Evolutionary conservation across 495 filamentous ascomycete genomes (phyloP).

Genomic region (Hypoxylon subgilvum): DNA sequence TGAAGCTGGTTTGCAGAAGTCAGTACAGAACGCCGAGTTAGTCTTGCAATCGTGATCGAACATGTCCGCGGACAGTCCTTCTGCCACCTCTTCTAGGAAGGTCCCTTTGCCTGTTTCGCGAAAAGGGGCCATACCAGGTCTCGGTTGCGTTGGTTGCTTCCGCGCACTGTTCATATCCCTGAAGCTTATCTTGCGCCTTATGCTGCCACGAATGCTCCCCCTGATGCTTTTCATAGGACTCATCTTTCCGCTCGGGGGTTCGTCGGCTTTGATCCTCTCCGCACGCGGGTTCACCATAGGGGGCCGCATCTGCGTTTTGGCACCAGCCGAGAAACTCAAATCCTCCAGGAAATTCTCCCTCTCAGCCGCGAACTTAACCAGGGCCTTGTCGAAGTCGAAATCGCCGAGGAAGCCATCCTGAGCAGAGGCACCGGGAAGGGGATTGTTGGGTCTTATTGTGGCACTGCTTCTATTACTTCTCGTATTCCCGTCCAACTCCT

Average conservation of each 20-base stretch:
- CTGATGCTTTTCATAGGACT: slow-evolving; percentile 58
- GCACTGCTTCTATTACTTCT: slow-evolving; percentile 87
- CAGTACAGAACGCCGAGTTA: slow-evolving; percentile 38
- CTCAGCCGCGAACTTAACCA: slow-evolving; percentile 92
- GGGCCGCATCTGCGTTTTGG: slow-evolving; percentile 69
- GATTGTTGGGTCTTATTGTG: slow-evolving; percentile 72
- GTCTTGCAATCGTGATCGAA: slow-evolving; percentile 39
- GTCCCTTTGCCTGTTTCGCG: slow-evolving; percentile 29
- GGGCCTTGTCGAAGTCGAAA: slow-evolving; percentile 89
- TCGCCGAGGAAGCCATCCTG: slow-evolving; percentile 51
- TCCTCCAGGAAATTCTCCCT: slow-evolving; percentile 93
- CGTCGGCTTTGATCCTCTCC: slow-evolving; percentile 81
- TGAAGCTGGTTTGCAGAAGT: slow-evolving; percentile 67
- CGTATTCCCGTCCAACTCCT: slow-evolving; percentile 64
- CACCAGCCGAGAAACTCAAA: slow-evolving; percentile 85
- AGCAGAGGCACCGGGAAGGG: slow-evolving; percentile 43
- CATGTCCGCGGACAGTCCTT: slow-evolving; percentile 30
- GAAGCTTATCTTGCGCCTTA: slow-evolving; percentile 85
- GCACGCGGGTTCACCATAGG: slow-evolving; percentile 77
- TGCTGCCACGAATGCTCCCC: slow-evolving; percentile 69
- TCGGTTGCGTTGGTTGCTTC: slow-evolving; percentile 75
- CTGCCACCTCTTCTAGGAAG: slow-evolving; percentile 30
- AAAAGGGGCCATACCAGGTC: slow-evolving; percentile 69
- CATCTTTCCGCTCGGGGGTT: slow-evolving; percentile 56
- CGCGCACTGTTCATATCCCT: slow-evolving; percentile 94